Evolutionary conservation across 2,329 filamentous ascomycete genomes (phyloP).

Genomic region (Pyrenophora teres): DNA sequence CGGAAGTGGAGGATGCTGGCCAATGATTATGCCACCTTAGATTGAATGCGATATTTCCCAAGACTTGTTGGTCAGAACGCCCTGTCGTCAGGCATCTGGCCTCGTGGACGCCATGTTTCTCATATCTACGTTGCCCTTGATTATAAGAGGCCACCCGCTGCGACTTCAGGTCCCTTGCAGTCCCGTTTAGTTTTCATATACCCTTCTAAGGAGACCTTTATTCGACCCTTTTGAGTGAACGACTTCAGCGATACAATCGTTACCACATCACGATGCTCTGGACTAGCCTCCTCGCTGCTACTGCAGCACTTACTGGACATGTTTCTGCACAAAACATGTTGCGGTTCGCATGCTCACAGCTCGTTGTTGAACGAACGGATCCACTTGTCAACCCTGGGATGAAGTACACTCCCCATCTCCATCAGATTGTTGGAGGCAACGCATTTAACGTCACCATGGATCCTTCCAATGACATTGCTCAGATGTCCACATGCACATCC

Average conservation of each 20-base stretch:
- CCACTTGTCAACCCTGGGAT: conserved; percentile 43
- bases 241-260: background rate
- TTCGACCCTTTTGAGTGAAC: too few species aligned
- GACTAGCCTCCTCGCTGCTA: conserved; percentile 29
- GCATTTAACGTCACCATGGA: conserved; percentile 44
- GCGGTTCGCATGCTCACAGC: conserved; percentile 43
- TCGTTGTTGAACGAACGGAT: conserved; percentile 43
- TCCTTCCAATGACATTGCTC: conserved; percentile 28
- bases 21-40: conserved; percentile 34
- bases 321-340: conserved; percentile 39
- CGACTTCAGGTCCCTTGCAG: too few species aligned
- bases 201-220: too few species aligned
- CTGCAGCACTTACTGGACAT: conserved; percentile 30
- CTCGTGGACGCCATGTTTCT: conserved; percentile 11
- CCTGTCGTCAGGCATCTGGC: conserved; percentile 34
- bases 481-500: conserved; percentile 40
- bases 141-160: conserved; percentile 31
- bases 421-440: conserved; percentile 43
- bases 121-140: background rate
- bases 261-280: conserved; percentile 35
- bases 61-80: conserved; percentile 28
- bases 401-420: conserved; percentile 44
- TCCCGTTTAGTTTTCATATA: too few species aligned
- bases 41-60: conserved; percentile 37
- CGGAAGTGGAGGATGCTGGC: conserved; percentile 22